These are phyloP conservation scores for Sphaerobolus stellatus DNA, from an alignment of 1,284 basidiomycete genomes.

Conservation along the genomic window DNA sequence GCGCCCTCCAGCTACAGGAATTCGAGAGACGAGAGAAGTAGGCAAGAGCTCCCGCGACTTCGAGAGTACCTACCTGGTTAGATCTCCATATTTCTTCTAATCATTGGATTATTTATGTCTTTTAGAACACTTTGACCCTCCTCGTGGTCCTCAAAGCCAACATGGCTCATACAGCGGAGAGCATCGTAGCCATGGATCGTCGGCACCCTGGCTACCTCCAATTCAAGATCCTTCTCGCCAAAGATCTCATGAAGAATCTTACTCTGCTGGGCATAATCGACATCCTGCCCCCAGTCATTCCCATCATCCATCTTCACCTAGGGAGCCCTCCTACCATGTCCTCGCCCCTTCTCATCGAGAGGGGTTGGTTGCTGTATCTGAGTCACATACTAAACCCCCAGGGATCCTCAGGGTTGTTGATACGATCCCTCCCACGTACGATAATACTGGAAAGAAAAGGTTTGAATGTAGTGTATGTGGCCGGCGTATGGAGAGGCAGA, in stretches of 20 bases:
- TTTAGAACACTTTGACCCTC: conserved; percentile 9
- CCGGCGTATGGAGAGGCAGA: conserved; percentile 9
- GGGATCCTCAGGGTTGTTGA: conserved; percentile 10
- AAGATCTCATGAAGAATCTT: background rate
- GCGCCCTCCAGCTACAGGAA: conserved; percentile 1
- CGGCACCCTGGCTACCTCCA: conserved; percentile 9
- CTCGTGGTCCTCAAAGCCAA: background rate
- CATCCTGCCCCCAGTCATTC: background rate
- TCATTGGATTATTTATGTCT: background rate
- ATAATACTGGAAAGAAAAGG: conserved; percentile 4
- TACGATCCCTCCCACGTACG: background rate
- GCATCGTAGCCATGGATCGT: background rate
- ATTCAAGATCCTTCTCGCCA: conserved; percentile 4
- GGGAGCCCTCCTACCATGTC: conserved; percentile 7
- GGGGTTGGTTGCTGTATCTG: conserved; percentile 7
- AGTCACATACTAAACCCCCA: conserved; percentile 8
- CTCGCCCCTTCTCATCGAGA: conserved; percentile 9
- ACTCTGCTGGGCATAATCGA: background rate
- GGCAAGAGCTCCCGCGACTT: conserved; percentile 10
- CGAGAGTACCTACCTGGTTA: conserved; percentile 10
- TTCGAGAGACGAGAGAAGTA: background rate
- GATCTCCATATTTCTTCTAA: background rate
- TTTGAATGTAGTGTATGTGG: conserved; percentile 12
- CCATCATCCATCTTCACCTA: background rate
- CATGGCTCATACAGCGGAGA: conserved; percentile 1